A percentile compares a stretch with the other conserved stretches of the same genome.
phyloP scores from a whole-genome alignment of 768 basidiomycete genomes.

The Auriscalpium microsporum region DNA sequence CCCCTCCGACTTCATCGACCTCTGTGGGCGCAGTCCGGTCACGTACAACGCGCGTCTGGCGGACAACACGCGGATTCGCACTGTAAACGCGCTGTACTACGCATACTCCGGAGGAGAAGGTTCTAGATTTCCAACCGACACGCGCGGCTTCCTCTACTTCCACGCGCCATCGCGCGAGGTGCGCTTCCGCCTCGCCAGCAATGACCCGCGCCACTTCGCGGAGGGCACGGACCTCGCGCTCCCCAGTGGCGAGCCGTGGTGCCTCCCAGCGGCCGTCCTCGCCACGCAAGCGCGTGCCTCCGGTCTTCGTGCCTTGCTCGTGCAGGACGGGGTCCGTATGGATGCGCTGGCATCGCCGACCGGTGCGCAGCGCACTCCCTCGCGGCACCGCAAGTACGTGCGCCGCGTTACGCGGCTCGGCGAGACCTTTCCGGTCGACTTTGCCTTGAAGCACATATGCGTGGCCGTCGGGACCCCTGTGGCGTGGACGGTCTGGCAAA shows the following conservation, averaged over 20 bases:
- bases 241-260: neutral
- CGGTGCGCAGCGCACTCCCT: neutral
- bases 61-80: too few species aligned
- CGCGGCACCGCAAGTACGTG: too few species aligned
- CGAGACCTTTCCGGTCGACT: neutral
- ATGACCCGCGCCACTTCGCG: neutral
- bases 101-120: too few species aligned
- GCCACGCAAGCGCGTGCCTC: neutral
- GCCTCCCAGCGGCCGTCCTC: neutral
- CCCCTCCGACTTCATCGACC: neutral
- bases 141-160: slow-evolving; percentile 3
- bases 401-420: neutral
- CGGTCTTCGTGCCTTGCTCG: neutral
- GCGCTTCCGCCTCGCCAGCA: neutral
- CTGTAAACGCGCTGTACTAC: too few species aligned
- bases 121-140: slow-evolving; percentile 17
- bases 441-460: neutral
- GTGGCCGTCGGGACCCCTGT: neutral
- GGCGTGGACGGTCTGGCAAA: neutral
- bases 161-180: neutral
- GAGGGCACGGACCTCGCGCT: neutral
- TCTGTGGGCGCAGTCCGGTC: too few species aligned
- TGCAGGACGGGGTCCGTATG: neutral
- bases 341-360: neutral
- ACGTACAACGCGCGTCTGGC: too few species aligned